Evolutionary conservation across 1,284 basidiomycete species (phyloP), one percentile per base, ranked within the genome.

Genomic region (Ustilago crameri): DNA sequence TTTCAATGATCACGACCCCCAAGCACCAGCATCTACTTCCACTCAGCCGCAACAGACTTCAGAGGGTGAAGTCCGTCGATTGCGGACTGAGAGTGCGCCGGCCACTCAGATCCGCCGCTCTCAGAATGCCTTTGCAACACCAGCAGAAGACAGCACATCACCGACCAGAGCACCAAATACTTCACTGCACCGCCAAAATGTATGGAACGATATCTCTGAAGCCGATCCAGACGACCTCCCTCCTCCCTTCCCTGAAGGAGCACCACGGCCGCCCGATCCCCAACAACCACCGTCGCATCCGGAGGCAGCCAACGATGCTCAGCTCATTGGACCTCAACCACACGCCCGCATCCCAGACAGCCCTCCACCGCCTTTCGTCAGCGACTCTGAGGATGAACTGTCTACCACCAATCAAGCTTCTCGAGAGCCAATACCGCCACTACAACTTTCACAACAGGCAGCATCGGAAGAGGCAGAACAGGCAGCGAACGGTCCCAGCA

Each of bases 291-390:
- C 73, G 3, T 32, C 64, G 17, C 68, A 65, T 34, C 44, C 57
- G 5, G 42, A 56, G 48, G 58, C 54, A 20, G 49, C 58, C 1
- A 58, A 46, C 35, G 62, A 65, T 14, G 50, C 53, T 20, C 68
- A 71, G 27, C 20, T 71, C n/a, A 65, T 71, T 12, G 68, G 42
- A 0, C 58, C 68, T 3, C 68, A 71, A 37, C 68, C 68, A 18
- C 62, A 71, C 18, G 47, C 43, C 22, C 59, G 64, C 0, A 57
- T 74, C 2, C 77, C 77, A 2, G 50, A 53, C 35, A 77, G 75
- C 37, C 77, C 77, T 5, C 77, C 77, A 43, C 77, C 77, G 14
- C 50, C 77, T 7, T 79, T 79, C 45, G 43, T 60, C 20, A 78
- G 67, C 37, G 77, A 78, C 23, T 61, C 69, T 9, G 60, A 64